Evolutionary conservation across 768 basidiomycete genomes (phyloP), one percentile per base, ranked within the genome.

Genomic region (Artomyces pyxidatus): DNA sequence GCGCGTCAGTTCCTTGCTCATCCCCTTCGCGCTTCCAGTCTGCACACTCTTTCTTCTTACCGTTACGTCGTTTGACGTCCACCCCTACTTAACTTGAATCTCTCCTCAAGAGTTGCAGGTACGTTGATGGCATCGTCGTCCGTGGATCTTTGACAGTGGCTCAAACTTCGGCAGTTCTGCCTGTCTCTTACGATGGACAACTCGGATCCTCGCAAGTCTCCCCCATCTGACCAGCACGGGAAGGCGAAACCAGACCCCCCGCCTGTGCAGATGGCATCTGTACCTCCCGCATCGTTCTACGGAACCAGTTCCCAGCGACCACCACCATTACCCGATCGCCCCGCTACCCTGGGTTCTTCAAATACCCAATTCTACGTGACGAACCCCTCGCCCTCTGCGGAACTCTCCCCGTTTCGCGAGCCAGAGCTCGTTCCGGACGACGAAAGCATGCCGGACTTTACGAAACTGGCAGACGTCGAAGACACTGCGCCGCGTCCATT

Each of bases 291-390:
- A 26, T 42, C 42, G 0, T 58, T 48, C 39, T 56, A 56, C 27
- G 37, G 29, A 30, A 52, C 0, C 23, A 50, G 47, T n/a, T 54
- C 19, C 37, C 45, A 56, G 21, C 53, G 55, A 16, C 68, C 66
- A 9, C 68, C 70, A 3, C 65, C 70, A 16, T 62, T 69, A 6
- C 68, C 68, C 39, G 60, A 59, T 30, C 58, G 68, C 7, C 63
- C 61, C 16, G 61, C 51, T 12, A 58, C 53, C 51, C 37, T 60
- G 17, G 72, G 72, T 16, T 70, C 71, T 1, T 45, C 68, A 12
- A 59, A 67, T 45, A 71, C 71, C 38, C 59, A 62, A 43, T 65
- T 68, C 54, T 48, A 54, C 23, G 37, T 47, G 3, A 52, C 54
- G 11, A 29, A 58, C 22, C 65, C 63, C 35, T 48, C 63, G 8